phyloP scores from a whole-genome alignment of 306 rosid species.

The Delonix regia region DNA sequence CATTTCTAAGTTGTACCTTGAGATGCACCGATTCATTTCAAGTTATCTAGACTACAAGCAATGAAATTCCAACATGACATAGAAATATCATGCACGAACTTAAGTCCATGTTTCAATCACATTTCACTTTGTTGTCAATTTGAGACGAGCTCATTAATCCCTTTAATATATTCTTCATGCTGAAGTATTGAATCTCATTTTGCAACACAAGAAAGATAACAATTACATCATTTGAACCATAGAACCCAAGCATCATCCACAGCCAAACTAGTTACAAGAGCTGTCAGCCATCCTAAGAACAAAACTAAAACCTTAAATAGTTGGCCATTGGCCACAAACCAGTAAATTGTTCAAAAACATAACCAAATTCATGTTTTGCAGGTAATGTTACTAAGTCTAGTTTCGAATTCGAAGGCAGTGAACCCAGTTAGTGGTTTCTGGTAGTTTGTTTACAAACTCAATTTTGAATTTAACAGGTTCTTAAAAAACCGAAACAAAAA shows the following conservation, averaged over 20 bases:
- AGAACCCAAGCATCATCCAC: background rate
- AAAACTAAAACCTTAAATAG: background rate
- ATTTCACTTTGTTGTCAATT: background rate
- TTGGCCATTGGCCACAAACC: background rate
- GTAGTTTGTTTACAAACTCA: background rate
- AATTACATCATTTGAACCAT: background rate
- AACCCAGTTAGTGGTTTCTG: background rate
- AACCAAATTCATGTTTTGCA: background rate
- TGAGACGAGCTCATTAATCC: background rate
- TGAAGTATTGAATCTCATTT: background rate
- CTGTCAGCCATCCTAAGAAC: background rate
- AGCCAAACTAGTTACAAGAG: constrained; percentile 19
- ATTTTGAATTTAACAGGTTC: background rate
- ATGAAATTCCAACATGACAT: constrained; percentile 1
- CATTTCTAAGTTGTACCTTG: background rate
- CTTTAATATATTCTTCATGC: background rate
- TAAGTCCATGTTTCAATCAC: background rate
- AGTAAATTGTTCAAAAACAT: background rate
- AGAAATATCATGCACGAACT: background rate
- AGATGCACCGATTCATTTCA: constrained; percentile 18
- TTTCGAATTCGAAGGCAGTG: background rate
- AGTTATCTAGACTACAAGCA: background rate
- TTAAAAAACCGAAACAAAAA: background rate
- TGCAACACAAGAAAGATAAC: background rate
- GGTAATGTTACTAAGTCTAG: background rate